Evolutionary conservation across 2,329 filamentous ascomycete species (phyloP).

Genomic region (Epichloe festucae): DNA sequence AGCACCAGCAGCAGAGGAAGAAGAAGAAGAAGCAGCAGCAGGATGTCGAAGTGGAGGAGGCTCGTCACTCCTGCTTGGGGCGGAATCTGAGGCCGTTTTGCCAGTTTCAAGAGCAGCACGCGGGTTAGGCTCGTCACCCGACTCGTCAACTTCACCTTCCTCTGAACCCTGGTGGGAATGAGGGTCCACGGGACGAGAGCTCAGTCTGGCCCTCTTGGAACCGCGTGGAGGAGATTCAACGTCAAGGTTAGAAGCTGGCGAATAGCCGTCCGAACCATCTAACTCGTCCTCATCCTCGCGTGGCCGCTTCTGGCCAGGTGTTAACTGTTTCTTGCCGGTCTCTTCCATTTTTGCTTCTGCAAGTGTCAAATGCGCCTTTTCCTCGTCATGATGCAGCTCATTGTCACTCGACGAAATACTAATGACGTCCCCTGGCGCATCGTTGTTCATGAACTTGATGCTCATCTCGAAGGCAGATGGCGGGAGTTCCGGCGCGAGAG

Average conservation of each 20-base stretch:
- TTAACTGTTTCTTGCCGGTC: neutral
- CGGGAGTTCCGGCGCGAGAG: neutral
- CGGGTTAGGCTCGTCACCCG: conserved; percentile 4
- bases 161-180: conserved; percentile 12
- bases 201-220: conserved; percentile 11
- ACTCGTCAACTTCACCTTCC: conserved; percentile 22
- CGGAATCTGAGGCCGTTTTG: neutral
- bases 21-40: neutral
- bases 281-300: neutral
- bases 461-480: neutral
- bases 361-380: neutral
- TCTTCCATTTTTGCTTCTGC: neutral
- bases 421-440: conserved; percentile 1
- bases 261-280: conserved; percentile 3
- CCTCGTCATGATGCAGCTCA: neutral
- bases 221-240: neutral
- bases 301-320: conserved; percentile 1
- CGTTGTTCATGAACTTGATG: neutral
- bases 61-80: neutral
- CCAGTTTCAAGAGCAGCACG: conserved; percentile 5
- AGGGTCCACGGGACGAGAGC: conserved; percentile 2
- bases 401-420: conserved; percentile 2
- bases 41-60: neutral
- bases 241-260: neutral
- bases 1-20: neutral